phyloP scores from a whole-genome alignment of 75 land plant genomes.

The Pseudotsuga menziesii region DNA sequence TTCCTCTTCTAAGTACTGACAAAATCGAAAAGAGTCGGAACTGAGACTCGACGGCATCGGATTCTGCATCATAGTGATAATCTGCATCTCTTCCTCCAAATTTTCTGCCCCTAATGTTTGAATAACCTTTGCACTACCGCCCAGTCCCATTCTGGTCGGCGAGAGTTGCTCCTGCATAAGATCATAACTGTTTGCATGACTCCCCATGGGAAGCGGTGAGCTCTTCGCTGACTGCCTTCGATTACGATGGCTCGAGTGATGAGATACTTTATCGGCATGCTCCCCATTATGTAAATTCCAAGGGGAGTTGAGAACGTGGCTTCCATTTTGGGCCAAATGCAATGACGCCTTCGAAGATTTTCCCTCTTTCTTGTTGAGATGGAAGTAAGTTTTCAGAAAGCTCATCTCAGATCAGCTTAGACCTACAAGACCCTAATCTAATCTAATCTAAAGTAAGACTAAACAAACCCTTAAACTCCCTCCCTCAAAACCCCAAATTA shows the following conservation, averaged over 20 bases:
- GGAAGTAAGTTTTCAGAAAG: constrained; percentile 2
- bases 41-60: background rate
- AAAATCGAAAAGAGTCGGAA: background rate
- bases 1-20: background rate
- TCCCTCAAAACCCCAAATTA: background rate
- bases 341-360: background rate
- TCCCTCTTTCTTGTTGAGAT: background rate
- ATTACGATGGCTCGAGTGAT: background rate
- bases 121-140: constrained; percentile 13
- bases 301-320: background rate
- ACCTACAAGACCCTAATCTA: background rate
- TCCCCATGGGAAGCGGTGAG: constrained; percentile 4
- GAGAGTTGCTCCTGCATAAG: background rate
- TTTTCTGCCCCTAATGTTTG: constrained; percentile 6
- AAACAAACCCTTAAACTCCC: background rate
- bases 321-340: constrained; percentile 1
- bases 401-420: constrained; percentile 6
- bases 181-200: background rate
- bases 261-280: background rate
- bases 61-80: constrained; percentile 7
- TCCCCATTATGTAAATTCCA: background rate
- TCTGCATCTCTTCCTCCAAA: constrained; percentile 5
- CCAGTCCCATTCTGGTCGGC: constrained; percentile 7
- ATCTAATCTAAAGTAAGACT: background rate
- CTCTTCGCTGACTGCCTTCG: background rate